Evolutionary conservation across 805 yeast species (phyloP), one percentile per base, ranked within the genome.

Genomic region (Aciculoconidium aculeatum): DNA sequence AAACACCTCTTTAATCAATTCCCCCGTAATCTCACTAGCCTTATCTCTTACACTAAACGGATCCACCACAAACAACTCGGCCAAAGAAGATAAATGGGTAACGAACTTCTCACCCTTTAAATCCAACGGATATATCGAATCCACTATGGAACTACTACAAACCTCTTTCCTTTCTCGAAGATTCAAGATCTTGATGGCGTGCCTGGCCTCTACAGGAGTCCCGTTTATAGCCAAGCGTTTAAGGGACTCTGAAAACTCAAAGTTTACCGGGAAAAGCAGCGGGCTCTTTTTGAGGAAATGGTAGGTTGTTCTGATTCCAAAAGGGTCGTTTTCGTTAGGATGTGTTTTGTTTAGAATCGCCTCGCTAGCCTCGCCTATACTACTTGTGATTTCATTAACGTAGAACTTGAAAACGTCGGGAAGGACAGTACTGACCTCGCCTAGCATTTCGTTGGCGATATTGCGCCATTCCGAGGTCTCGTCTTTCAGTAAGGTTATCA

Each of bases 321-420:
- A 46, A 21, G 11, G 7, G 11, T 21, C n/a, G 7, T 21, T 21
- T 6, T 50, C 67, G 19, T 41, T 47, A 15, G 42, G 29, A 7
- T 36, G 33, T 27, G 42, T 39, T 4, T 34, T 31, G 3, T 35
- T 37, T n/a, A n/a, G n/a, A n/a, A n/a, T n/a, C n/a, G n/a, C n/a
- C n/a, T n/a, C n/a, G n/a, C n/a, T n/a, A n/a, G n/a, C n/a, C n/a
- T n/a, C n/a, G n/a, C n/a, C n/a, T n/a, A n/a, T n/a, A n/a, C n/a
- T n/a, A n/a, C n/a, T n/a, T n/a, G n/a, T n/a, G n/a, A n/a, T n/a
- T n/a, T n/a, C 65, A 4, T 63, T 54, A 7, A 79, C 59, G 42
- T 83, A 83, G 18, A 68, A 66, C 41, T 72, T 72, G 48, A 86
- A 67, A 1, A 79, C 75, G 9, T 69, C 67, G 1, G 95, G 95